Base-by-base conservation (phyloP, 2,329 filamentous ascomycete genomes). In the Periconia sp. region DNA sequence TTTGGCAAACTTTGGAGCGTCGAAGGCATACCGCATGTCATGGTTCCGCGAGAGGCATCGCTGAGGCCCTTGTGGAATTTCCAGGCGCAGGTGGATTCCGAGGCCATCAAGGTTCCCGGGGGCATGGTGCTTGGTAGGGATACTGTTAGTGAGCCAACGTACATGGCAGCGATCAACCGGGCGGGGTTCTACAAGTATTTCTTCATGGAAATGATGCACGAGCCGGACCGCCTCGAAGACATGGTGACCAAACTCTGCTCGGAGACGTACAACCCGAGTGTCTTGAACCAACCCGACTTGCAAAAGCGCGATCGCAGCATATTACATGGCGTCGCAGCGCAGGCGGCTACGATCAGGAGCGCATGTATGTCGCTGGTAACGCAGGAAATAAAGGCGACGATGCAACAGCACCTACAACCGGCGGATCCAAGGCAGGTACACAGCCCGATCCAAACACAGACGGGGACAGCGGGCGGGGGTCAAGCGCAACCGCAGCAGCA, bases 161-260 rank as follows among this genome's bases (percentile, higher is more conserved):
- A 73, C 49, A 66, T 72, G 58, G 67, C 71, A 11, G 71, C 69
- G 6, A 57, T 73, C 35, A 73, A 71, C 33, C 67, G 69, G 6
- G 61, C 69, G 9, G 71, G 69, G 2, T 73, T 68, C 68, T 73
- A 72, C 57, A 71, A 72, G 45, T 71, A 65, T 33, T 62, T 72
- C 44, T 71, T 73, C 45, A 57, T 72, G 7, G 65, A 70, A 37
- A 55, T 65, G 49, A 51, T 69, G 52, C 57, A 64, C 17, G 63
- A 65, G 45, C 61, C 67, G 8, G 62, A 68, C 13, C 54, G 59
- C 15, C 59, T 72, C n/a, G 60, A 62, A 33, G 68, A 67, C 48
- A 47, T 70, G 41, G 42, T 73, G 47, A 40, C 57, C 10, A 47
- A 57, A 9, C 55, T 70, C 17, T 73, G 70, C 54, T 54, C 54